phyloP scores from a whole-genome alignment of 768 basidiomycete species.

The Auricularia sp. region DNA sequence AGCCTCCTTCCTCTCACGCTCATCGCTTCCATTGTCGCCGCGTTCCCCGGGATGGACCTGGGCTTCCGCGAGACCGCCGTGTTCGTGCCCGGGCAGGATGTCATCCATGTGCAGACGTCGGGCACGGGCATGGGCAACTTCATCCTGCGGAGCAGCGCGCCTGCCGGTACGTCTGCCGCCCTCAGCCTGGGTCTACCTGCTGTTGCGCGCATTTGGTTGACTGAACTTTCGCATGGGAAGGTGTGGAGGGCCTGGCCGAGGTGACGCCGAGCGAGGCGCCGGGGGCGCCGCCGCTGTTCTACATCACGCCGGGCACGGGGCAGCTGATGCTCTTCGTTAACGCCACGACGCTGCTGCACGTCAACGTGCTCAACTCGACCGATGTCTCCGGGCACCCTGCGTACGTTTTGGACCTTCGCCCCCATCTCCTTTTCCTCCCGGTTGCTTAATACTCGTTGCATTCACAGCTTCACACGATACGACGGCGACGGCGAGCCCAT shows the following conservation, averaged over 20 bases:
- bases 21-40: background rate
- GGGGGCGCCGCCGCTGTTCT: background rate
- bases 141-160: background rate
- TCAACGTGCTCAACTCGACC: background rate
- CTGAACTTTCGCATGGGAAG: background rate
- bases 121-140: background rate
- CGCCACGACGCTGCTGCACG: background rate
- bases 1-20: background rate
- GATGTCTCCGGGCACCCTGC: background rate
- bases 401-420: background rate
- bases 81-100: conserved; percentile 1
- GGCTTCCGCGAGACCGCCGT: background rate
- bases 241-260: background rate
- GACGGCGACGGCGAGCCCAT: background rate
- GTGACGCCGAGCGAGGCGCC: background rate
- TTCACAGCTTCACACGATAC: background rate
- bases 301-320: background rate
- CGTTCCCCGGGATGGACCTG: background rate
- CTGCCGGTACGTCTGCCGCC: background rate
- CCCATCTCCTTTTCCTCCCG: background rate
- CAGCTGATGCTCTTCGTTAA: conserved; percentile 2
- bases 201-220: background rate
- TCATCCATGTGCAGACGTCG: background rate
- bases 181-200: background rate
- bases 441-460: background rate